These are phyloP conservation scores for Alternaria alternata DNA, from an alignment of 2,329 filamentous ascomycete genomes.

Conservation along the genomic window DNA sequence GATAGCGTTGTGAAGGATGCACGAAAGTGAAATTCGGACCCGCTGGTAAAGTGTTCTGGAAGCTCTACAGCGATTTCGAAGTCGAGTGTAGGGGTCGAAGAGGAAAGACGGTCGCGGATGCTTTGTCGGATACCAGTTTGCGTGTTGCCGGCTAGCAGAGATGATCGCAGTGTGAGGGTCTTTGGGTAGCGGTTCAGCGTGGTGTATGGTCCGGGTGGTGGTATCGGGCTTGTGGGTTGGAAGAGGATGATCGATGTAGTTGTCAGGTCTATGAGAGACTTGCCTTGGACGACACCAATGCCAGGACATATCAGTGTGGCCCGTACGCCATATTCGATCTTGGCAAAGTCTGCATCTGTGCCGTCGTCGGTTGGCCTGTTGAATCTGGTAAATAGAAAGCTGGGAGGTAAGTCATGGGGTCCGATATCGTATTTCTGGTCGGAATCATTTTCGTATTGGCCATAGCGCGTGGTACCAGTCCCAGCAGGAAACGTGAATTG, in stretches of 20 bases:
- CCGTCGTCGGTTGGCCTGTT: background rate
- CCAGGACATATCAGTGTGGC: conserved; percentile 27
- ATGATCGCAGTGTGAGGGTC: conserved; percentile 25
- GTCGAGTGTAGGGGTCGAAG: conserved; percentile 29
- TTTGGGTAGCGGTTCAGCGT: conserved; percentile 13
- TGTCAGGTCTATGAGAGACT: conserved; percentile 16
- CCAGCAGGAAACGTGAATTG: conserved; percentile 28
- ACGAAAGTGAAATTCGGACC: conserved; percentile 31
- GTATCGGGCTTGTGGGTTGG: conserved; percentile 18
- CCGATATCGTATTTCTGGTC: conserved; percentile 23
- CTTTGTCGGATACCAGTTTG: conserved; percentile 31
- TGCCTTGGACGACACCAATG: conserved; percentile 12
- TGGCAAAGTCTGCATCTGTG: conserved; percentile 23
- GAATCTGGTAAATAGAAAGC: conserved; percentile 18
- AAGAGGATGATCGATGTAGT: conserved; percentile 26
- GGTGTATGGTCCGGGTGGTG: conserved; percentile 3
- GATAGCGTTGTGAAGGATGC: conserved; percentile 20
- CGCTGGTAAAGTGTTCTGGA: conserved; percentile 24
- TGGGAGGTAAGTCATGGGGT: conserved; percentile 36
- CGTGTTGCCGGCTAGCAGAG: conserved; percentile 20
- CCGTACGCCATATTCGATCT: conserved; percentile 32
- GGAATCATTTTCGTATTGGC: conserved; percentile 25
- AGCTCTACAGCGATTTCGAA: conserved; percentile 28
- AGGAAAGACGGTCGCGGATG: conserved; percentile 32
- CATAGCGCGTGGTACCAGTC: conserved; percentile 22